These are phyloP conservation scores for Boletellus emodensis DNA, from an alignment of 768 basidiomycete genomes.

Conservation along the genomic window DNA sequence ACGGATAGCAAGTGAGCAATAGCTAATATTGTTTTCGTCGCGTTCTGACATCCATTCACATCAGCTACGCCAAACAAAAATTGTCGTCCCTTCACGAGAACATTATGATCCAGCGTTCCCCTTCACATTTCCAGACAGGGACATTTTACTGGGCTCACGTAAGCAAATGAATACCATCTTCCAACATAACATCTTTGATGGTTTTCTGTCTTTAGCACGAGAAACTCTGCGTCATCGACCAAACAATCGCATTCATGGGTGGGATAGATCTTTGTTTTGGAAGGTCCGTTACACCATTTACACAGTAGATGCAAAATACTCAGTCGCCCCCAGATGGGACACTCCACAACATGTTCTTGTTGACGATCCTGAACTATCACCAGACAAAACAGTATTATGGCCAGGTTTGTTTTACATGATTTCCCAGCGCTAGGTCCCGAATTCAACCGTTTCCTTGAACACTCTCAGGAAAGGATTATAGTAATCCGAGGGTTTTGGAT, in stretches of 20 bases:
- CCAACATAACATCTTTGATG: not conserved
- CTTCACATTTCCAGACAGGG: conserved; percentile 95
- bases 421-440: not conserved
- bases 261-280: conserved; percentile 94
- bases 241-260: conserved; percentile 97
- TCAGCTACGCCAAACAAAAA: conserved; percentile 82
- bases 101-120: conserved; percentile 94
- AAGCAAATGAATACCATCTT: conserved; percentile 22
- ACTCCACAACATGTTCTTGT: conserved; percentile 88
- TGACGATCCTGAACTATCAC: conserved; percentile 71
- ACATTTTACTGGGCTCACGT: conserved; percentile 99
- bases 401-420: conserved; percentile 49
- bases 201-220: conserved; percentile 63
- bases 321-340: conserved; percentile 68
- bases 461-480: conserved; percentile 83
- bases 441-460: not conserved
- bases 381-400: conserved; percentile 75
- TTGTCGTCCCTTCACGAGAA: conserved; percentile 80
- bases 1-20: conserved; percentile 80
- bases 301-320: not conserved
- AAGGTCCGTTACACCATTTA: conserved; percentile 39
- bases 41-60: conserved; percentile 7
- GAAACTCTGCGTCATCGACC: conserved; percentile 96
- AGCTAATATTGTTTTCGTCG: not conserved
- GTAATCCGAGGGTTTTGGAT: conserved; percentile 83